Percentiles rank a stretch among this genome's conserved stretches.
These are phyloP conservation scores for Fragilaria crotonensis DNA, from an alignment of 108 stramenopile genomes.

Conservation along the genomic window DNA sequence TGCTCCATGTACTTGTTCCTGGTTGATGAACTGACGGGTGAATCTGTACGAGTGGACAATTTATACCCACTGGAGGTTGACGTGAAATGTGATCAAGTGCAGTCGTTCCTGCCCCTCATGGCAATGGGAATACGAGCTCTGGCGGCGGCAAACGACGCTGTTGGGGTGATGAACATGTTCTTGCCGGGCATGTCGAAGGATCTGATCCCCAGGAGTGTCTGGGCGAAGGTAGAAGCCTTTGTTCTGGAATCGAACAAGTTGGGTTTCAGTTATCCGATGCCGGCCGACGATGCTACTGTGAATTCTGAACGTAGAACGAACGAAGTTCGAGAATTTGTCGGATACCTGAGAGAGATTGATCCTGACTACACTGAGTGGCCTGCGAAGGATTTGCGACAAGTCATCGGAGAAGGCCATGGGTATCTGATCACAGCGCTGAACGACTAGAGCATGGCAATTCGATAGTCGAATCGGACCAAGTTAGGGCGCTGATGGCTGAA, in stretches of 20 bases:
- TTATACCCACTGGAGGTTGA: neutral
- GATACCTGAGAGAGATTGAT: neutral
- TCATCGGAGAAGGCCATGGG: neutral
- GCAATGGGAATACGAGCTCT: neutral
- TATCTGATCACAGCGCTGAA: neutral
- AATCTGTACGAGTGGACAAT: neutral
- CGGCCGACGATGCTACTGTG: neutral
- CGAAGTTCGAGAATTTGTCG: neutral
- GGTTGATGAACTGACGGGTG: constrained; percentile 4
- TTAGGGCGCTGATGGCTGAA: neutral
- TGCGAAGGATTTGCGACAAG: neutral
- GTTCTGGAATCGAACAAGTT: neutral
- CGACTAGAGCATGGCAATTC: neutral
- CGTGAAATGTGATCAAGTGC: neutral
- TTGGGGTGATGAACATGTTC: neutral
- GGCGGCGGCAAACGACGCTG: neutral
- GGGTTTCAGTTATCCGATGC: neutral
- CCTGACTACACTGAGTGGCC: neutral
- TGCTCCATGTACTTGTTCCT: neutral
- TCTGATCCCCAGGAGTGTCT: neutral
- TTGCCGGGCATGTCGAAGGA: neutral
- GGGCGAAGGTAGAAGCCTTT: neutral
- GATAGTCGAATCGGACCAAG: neutral
- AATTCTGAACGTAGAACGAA: neutral
- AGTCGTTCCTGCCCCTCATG: neutral